These are phyloP conservation scores for Brassica incana DNA, from an alignment of 345 rosid genomes.

Conservation along the genomic window DNA sequence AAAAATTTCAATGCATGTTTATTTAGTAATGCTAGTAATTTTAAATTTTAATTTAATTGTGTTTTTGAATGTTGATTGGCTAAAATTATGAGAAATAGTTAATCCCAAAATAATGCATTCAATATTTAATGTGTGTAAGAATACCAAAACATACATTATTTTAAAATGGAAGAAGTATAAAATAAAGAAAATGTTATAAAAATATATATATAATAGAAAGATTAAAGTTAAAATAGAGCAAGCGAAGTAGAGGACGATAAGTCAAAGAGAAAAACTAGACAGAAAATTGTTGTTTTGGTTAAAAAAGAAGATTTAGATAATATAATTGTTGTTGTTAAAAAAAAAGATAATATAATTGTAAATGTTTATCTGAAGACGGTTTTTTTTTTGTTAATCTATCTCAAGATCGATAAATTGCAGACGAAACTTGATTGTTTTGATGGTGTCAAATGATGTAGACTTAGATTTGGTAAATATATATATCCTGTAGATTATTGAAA, in stretches of 20 bases:
- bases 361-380: neutral
- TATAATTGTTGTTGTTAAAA: neutral
- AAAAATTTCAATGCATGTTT: no score
- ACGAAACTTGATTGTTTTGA: neutral
- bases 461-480: neutral
- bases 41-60: no score
- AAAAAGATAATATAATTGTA: neutral
- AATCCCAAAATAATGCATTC: no score
- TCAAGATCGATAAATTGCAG: neutral
- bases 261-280: neutral
- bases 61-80: no score
- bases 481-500: slow-evolving; percentile 3
- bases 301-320: neutral
- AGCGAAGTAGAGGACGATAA: neutral
- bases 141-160: no score
- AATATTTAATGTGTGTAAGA: no score
- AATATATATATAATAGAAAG: no score
- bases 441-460: neutral
- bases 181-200: no score
- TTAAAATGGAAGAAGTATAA: no score
- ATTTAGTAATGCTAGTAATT: no score
- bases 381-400: neutral
- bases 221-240: no score
- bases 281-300: neutral
- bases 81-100: no score